phyloP scores from a whole-genome alignment of 23 red algal species.

The Gracilaria gracilis region DNA sequence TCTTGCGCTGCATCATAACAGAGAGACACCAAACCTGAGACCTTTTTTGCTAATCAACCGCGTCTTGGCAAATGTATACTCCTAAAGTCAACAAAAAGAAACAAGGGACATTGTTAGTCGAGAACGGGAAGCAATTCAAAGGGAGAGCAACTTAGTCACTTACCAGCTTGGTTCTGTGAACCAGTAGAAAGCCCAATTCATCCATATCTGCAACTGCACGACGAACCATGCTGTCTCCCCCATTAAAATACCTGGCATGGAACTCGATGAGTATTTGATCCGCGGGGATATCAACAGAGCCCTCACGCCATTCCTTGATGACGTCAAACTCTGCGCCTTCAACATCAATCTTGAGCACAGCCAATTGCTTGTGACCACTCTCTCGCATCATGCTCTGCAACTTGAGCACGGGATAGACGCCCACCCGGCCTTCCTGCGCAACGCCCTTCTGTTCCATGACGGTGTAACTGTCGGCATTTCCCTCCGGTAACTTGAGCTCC shows the following conservation, averaged over 20 bases:
- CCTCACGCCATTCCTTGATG: slow-evolving; percentile 24
- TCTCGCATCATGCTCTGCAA: slow-evolving; percentile 53
- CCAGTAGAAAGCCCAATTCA: slow-evolving; percentile 1
- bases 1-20: background rate
- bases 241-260: slow-evolving; percentile 66
- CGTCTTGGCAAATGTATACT: slow-evolving; percentile 37
- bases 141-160: background rate
- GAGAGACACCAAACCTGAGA: background rate
- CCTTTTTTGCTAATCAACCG: background rate
- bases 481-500: slow-evolving; percentile 61
- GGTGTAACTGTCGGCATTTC: slow-evolving; percentile 70
- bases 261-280: slow-evolving; percentile 83
- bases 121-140: background rate
- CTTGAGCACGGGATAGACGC: slow-evolving; percentile 49
- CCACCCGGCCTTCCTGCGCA: slow-evolving; percentile 45
- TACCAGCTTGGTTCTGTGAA: slow-evolving; percentile 46
- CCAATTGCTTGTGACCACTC: slow-evolving; percentile 26
- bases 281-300: slow-evolving; percentile 14
- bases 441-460: slow-evolving; percentile 45
- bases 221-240: background rate
- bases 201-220: background rate
- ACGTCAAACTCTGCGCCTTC: slow-evolving; percentile 82
- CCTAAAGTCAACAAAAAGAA: background rate
- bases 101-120: background rate
- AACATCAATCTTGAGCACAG: slow-evolving; percentile 75